Evolutionary conservation across 768 basidiomycete genomes (phyloP).

Genomic region (Suillus subluteus): DNA sequence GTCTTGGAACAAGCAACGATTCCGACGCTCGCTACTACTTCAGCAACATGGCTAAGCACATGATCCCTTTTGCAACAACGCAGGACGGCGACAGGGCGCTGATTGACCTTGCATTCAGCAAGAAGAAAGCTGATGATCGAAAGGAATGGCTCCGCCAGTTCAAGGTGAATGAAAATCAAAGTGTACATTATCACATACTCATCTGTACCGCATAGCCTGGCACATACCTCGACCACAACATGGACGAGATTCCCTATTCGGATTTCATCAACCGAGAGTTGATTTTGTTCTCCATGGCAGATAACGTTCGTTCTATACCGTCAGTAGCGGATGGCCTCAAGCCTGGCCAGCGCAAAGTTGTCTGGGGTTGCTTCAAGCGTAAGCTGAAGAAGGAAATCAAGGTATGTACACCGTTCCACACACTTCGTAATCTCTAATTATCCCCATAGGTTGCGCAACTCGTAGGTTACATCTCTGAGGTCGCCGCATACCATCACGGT

Average conservation of each 20-base stretch:
- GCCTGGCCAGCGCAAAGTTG: slow-evolving; percentile 95
- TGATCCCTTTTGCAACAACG: slow-evolving; percentile 87
- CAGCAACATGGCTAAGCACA: slow-evolving; percentile 87
- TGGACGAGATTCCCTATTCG: slow-evolving; percentile 81
- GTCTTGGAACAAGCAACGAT: slow-evolving; percentile 92
- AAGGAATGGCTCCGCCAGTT: slow-evolving; percentile 98
- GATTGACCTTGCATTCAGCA: slow-evolving; percentile 98
- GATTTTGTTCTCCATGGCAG: slow-evolving; percentile 99
- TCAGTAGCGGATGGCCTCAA: slow-evolving; percentile 93
- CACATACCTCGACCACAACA: slow-evolving; percentile 88
- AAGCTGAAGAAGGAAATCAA: slow-evolving; percentile 93
- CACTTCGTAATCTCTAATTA: background rate
- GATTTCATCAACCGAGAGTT: slow-evolving; percentile 99
- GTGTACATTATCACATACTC: background rate
- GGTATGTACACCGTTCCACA: slow-evolving; percentile 42
- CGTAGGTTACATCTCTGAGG: slow-evolving; percentile 92
- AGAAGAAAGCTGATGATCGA: slow-evolving; percentile 98
- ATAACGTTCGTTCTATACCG: slow-evolving; percentile 97
- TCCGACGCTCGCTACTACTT: slow-evolving; percentile 94
- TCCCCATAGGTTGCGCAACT: slow-evolving; percentile 81
- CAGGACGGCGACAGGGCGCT: slow-evolving; percentile 84
- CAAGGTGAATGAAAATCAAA: slow-evolving; percentile 54
- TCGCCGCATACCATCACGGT: slow-evolving; percentile 96
- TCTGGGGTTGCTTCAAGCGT: slow-evolving; percentile 95
- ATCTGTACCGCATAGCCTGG: slow-evolving; percentile 63